These are phyloP conservation scores for Hanseniaspora mollemarum DNA, from an alignment of 805 yeast genomes.

Conservation along the genomic window DNA sequence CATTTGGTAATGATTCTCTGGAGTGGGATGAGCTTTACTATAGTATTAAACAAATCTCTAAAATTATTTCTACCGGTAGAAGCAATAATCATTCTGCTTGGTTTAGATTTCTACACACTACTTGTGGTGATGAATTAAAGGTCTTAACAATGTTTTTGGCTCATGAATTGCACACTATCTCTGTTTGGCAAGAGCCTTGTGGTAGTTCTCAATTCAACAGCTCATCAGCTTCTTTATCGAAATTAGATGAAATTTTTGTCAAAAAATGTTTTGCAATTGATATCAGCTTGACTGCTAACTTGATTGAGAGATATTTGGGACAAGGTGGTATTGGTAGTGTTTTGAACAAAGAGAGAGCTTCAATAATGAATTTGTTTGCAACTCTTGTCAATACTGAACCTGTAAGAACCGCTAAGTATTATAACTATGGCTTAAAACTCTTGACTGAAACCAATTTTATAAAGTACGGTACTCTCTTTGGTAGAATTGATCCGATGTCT, in stretches of 20 bases:
- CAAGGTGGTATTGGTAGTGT: constrained; percentile 10
- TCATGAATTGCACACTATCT: constrained; percentile 60
- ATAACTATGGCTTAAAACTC: constrained; percentile 4
- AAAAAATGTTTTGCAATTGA: constrained; percentile 50
- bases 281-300: constrained; percentile 61
- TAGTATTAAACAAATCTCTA: neutral
- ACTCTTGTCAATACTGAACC: constrained; percentile 2
- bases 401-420: constrained; percentile 4
- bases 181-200: constrained; percentile 58
- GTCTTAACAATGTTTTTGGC: constrained; percentile 54
- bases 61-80: neutral
- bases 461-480: constrained; percentile 51
- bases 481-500: constrained; percentile 66
- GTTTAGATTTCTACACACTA: constrained; percentile 1
- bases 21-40: constrained; percentile 25
- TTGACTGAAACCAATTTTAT: constrained; percentile 16
- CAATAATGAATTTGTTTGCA: neutral
- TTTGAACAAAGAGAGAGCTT: constrained; percentile 8
- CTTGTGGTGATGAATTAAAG: constrained; percentile 39
- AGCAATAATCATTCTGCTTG: neutral
- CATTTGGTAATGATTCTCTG: constrained; percentile 73
- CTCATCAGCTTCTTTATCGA: constrained; percentile 29
- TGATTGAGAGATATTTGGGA: constrained; percentile 48
- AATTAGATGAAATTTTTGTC: constrained; percentile 33
- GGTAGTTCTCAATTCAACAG: constrained; percentile 16